These are phyloP conservation scores for Rosellinia necatrix DNA, from an alignment of 2,329 filamentous ascomycete species.

Conservation along the genomic window DNA sequence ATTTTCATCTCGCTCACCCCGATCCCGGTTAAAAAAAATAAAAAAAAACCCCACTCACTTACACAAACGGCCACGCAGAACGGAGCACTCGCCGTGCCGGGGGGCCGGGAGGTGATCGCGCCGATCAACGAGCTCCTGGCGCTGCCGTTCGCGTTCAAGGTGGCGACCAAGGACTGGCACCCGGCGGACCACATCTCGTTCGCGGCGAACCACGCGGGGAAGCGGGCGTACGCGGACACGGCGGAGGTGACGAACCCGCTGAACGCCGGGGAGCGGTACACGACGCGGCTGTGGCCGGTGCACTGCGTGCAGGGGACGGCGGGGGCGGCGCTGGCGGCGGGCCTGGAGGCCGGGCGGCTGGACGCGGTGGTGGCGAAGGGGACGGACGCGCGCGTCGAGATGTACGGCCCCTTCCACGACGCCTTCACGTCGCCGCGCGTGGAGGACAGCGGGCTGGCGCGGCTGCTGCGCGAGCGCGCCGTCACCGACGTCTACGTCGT, in stretches of 20 bases:
- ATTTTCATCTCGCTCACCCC: no score
- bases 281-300: constrained; percentile 80
- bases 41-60: constrained; percentile 24
- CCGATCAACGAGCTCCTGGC: constrained; percentile 75
- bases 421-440: constrained; percentile 69
- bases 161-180: constrained; percentile 95
- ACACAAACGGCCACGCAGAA: constrained; percentile 60
- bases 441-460: constrained; percentile 66
- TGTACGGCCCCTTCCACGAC: constrained; percentile 92
- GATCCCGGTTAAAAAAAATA: no score
- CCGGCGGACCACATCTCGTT: constrained; percentile 86
- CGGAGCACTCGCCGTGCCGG: constrained; percentile 80
- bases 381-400: constrained; percentile 73
- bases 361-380: constrained; percentile 79
- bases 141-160: constrained; percentile 71
- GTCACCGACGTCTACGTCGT: constrained; percentile 84
- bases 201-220: constrained; percentile 73
- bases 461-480: constrained; percentile 56
- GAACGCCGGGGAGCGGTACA: constrained; percentile 65
- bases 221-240: constrained; percentile 69
- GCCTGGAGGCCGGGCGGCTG: constrained; percentile 65
- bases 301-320: constrained; percentile 81
- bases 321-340: constrained; percentile 75
- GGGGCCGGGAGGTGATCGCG: constrained; percentile 71
- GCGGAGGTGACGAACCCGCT: constrained; percentile 69